These are phyloP conservation scores for Alternaria sp. DNA, from an alignment of 2,329 filamentous ascomycete species.

Conservation along the genomic window DNA sequence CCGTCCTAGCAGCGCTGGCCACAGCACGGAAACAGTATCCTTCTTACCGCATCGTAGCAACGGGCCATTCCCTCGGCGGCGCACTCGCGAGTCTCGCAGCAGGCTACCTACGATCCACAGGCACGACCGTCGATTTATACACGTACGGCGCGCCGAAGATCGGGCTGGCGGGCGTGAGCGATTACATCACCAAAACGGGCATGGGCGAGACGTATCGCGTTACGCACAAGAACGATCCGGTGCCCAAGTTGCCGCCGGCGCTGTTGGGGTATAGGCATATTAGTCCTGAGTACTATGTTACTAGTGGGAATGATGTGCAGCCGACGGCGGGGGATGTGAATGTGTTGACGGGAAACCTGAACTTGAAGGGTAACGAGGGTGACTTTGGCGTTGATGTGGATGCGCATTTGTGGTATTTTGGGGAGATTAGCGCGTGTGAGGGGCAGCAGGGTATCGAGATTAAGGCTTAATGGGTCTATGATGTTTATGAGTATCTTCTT, in stretches of 20 bases:
- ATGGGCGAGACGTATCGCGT: constrained; percentile 65
- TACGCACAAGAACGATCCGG: constrained; percentile 71
- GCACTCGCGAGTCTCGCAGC: constrained; percentile 68
- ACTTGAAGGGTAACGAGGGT: constrained; percentile 39
- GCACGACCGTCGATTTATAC: constrained; percentile 63
- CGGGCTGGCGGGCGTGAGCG: constrained; percentile 63
- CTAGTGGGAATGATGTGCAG: constrained; percentile 25
- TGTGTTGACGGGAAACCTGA: constrained; percentile 24
- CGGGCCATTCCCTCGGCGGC: constrained; percentile 73
- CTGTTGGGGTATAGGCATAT: constrained; percentile 68
- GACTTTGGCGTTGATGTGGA: constrained; percentile 32
- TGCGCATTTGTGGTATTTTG: constrained; percentile 48
- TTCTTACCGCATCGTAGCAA: constrained; percentile 61
- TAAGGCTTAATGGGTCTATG: constrained; percentile 8
- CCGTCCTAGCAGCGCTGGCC: constrained; percentile 54
- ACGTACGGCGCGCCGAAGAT: constrained; percentile 72
- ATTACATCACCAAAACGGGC: constrained; percentile 60
- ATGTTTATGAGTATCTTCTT: not conserved
- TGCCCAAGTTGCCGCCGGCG: constrained; percentile 70
- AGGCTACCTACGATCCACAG: constrained; percentile 60
- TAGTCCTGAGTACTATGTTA: constrained; percentile 69
- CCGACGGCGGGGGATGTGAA: constrained; percentile 30
- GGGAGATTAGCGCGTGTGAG: constrained; percentile 41
- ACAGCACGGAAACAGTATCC: constrained; percentile 57
- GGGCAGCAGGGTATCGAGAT: constrained; percentile 35